Conservation (phyloP, 345 rosid genomes). For the Hibiscus tridactylites region DNA sequence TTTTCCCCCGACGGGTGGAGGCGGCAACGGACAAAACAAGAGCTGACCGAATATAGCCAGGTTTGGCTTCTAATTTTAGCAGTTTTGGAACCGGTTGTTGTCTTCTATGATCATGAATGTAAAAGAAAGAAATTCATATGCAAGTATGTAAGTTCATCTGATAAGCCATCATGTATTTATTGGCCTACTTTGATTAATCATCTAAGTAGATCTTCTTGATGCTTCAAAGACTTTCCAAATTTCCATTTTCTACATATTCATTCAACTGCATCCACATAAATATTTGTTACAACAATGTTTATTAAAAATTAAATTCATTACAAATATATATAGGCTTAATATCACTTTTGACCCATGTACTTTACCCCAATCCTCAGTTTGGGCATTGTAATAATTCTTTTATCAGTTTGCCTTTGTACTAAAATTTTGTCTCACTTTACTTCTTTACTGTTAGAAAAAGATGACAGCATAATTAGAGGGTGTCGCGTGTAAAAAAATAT, state of each 20-base stretch:
- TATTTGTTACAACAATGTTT: neutral
- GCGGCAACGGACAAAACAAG: neutral
- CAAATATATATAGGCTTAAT: no score
- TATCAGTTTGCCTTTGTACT: no score
- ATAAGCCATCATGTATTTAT: slow-evolving; percentile 13
- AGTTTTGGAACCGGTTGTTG: neutral
- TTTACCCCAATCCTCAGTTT: no score
- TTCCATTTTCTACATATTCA: neutral
- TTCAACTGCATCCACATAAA: neutral
- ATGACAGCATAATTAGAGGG: no score
- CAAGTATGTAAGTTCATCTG: slow-evolving; percentile 24
- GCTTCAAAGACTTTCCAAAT: neutral
- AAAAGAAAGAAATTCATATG: slow-evolving; percentile 27
- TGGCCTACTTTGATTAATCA: neutral
- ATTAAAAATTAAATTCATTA: no score
- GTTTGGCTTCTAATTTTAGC: neutral
- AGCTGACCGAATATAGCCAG: neutral
- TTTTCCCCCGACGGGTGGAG: slow-evolving; percentile 25
- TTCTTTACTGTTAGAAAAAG: no score
- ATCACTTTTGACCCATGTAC: no score
- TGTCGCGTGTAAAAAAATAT: no score
- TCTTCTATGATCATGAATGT: neutral
- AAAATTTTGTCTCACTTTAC: no score
- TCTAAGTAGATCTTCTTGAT: neutral
- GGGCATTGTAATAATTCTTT: no score